Evolutionary conservation across 2,329 filamentous ascomycete genomes (phyloP).

Genomic region (Zarea fungicola): DNA sequence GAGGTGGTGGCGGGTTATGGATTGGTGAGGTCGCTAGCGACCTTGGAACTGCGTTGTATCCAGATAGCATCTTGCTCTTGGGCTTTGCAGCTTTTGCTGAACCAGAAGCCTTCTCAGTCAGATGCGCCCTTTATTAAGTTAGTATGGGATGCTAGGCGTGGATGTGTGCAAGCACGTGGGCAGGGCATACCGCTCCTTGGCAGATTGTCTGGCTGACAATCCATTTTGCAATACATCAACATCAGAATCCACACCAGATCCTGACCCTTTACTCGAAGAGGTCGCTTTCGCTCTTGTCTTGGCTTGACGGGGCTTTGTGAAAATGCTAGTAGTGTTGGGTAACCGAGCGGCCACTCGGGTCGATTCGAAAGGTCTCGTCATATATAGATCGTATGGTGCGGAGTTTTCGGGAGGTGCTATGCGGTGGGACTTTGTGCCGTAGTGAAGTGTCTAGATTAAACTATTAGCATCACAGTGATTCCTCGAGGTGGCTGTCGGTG

Average conservation of each 20-base stretch:
- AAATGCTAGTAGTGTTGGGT: conserved; percentile 47
- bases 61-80: conserved; percentile 40
- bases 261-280: conserved; percentile 29
- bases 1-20: no score
- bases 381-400: conserved; percentile 51
- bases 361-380: conserved; percentile 46
- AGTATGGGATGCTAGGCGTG: conserved; percentile 19
- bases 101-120: conserved; percentile 29
- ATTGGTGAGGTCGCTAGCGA: conserved; percentile 51
- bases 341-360: conserved; percentile 42
- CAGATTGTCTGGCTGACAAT: conserved; percentile 30
- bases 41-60: conserved; percentile 31
- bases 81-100: conserved; percentile 31
- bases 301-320: conserved; percentile 34
- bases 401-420: conserved; percentile 41
- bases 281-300: conserved; percentile 27
- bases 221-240: conserved; percentile 44
- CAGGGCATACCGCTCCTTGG: conserved; percentile 30
- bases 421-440: conserved; percentile 45
- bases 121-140: conserved; percentile 28
- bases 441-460: conserved; percentile 45
- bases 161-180: neutral
- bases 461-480: conserved; percentile 2
- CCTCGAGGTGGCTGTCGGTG: neutral
- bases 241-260: conserved; percentile 43